Percentiles rank a stretch among this genome's conserved stretches.
Conservation (phyloP, 805 yeast genomes). For the Wickerhamomyces chambardii region DNA sequence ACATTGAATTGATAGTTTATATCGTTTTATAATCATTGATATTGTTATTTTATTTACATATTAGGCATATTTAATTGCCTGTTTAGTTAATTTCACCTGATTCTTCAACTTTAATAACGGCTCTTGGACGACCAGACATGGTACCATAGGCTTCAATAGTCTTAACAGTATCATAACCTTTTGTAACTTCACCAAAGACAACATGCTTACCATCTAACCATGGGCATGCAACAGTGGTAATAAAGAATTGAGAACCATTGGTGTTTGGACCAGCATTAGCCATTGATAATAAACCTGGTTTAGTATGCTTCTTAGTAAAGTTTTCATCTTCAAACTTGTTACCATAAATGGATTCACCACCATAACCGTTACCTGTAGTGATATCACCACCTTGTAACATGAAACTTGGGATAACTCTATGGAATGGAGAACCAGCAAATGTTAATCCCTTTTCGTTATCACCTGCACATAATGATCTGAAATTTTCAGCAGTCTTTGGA, state of each 20-base stretch:
- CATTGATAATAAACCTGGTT: slow-evolving; percentile 81
- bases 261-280: slow-evolving; percentile 93
- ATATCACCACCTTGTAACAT: slow-evolving; percentile 96
- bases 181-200: slow-evolving; percentile 68
- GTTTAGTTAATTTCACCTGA: slow-evolving; percentile 36
- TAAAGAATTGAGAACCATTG: slow-evolving; percentile 86
- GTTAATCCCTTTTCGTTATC: slow-evolving; percentile 76
- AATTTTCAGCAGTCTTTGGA: slow-evolving; percentile 77
- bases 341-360: slow-evolving; percentile 87
- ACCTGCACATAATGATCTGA: slow-evolving; percentile 80
- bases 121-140: slow-evolving; percentile 54
- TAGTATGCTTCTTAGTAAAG: slow-evolving; percentile 65
- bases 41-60: not conserved
- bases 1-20: too few relatives aligned
- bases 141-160: slow-evolving; percentile 60
- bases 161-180: slow-evolving; percentile 54
- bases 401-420: slow-evolving; percentile 90
- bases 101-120: slow-evolving; percentile 54
- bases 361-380: slow-evolving; percentile 82
- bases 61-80: not conserved
- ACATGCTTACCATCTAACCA: slow-evolving; percentile 78
- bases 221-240: slow-evolving; percentile 71
- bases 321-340: slow-evolving; percentile 48
- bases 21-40: too few relatives aligned
- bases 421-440: slow-evolving; percentile 79